Percentiles rank a stretch among this genome's conserved stretches.
Conservation (phyloP, 31 red algal species). For the Odonthalia washingtoniensis region DNA sequence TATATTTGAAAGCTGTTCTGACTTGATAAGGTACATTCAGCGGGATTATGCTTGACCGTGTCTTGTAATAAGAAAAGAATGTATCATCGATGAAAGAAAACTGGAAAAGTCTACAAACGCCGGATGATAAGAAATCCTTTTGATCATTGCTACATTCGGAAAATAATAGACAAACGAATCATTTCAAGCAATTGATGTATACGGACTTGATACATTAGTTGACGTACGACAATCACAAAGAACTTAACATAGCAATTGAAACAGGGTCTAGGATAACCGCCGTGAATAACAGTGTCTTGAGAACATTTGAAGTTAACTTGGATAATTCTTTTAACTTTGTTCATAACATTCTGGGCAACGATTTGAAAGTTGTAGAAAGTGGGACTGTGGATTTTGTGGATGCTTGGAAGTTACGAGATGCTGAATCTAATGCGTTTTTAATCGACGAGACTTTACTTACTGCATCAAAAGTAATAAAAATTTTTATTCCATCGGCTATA, state of each 20-base stretch:
- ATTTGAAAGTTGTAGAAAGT: constrained; percentile 91
- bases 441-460: constrained; percentile 89
- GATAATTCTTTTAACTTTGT: constrained; percentile 68
- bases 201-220: constrained; percentile 93
- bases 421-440: constrained; percentile 85
- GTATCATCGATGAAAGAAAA: constrained; percentile 98
- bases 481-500: constrained; percentile 77
- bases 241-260: constrained; percentile 82
- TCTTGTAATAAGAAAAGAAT: constrained; percentile 97
- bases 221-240: constrained; percentile 93
- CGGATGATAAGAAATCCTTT: constrained; percentile 85
- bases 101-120: constrained; percentile 90
- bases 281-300: constrained; percentile 91
- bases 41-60: constrained; percentile 91
- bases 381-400: constrained; percentile 82
- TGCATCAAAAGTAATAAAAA: constrained; percentile 63
- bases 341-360: constrained; percentile 65
- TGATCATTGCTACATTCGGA: constrained; percentile 94
- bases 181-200: constrained; percentile 69
- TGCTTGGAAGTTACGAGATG: constrained; percentile 93
- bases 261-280: constrained; percentile 91
- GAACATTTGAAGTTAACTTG: constrained; percentile 82
- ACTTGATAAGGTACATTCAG: constrained; percentile 61
- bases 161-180: constrained; percentile 70
- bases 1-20: constrained; percentile 80